Evolutionary conservation across 2,329 filamentous ascomycete genomes (phyloP).

Genomic region (Cytospora schulzeri): DNA sequence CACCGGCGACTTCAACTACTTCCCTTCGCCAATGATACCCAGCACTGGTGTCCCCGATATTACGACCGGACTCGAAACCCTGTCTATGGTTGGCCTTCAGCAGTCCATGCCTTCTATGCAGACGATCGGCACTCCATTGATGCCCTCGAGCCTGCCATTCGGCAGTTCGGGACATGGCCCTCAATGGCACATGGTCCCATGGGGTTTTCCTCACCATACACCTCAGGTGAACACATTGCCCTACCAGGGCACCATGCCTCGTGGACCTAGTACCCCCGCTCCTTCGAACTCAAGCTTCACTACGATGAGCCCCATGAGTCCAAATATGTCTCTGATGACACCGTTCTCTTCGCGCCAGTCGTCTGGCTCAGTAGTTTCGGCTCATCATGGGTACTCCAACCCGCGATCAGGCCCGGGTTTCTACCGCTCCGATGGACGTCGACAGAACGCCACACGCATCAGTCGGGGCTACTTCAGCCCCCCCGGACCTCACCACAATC

Average conservation of each 20-base stretch:
- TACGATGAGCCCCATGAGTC: slow-evolving; percentile 35
- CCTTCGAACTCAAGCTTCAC: not conserved
- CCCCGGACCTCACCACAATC: slow-evolving; percentile 56
- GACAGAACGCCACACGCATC: slow-evolving; percentile 52
- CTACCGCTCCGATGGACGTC: slow-evolving; percentile 44
- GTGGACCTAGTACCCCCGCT: slow-evolving; percentile 5
- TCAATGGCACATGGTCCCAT: slow-evolving; percentile 21
- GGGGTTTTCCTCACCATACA: slow-evolving; percentile 4
- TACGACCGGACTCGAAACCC: slow-evolving; percentile 2
- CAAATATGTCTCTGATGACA: slow-evolving; percentile 38
- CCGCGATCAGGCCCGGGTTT: slow-evolving; percentile 38
- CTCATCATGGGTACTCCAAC: not conserved
- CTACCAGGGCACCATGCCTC: slow-evolving; percentile 9
- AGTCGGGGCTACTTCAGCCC: slow-evolving; percentile 47
- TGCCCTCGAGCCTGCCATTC: not conserved
- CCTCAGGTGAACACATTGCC: not conserved
- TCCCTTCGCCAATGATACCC: not conserved
- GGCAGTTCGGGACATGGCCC: slow-evolving; percentile 1
- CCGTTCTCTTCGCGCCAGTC: slow-evolving; percentile 17
- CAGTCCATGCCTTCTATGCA: slow-evolving; percentile 2
- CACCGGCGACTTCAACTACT: slow-evolving; percentile 10
- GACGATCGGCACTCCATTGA: not conserved
- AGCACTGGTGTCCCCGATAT: not conserved
- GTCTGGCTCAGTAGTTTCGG: slow-evolving; percentile 31
- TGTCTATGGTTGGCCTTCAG: slow-evolving; percentile 16